Evolutionary conservation across 257 asterid species (phyloP), one percentile per base, ranked within the genome.

Genomic region (Craterostigma plantagineum): DNA sequence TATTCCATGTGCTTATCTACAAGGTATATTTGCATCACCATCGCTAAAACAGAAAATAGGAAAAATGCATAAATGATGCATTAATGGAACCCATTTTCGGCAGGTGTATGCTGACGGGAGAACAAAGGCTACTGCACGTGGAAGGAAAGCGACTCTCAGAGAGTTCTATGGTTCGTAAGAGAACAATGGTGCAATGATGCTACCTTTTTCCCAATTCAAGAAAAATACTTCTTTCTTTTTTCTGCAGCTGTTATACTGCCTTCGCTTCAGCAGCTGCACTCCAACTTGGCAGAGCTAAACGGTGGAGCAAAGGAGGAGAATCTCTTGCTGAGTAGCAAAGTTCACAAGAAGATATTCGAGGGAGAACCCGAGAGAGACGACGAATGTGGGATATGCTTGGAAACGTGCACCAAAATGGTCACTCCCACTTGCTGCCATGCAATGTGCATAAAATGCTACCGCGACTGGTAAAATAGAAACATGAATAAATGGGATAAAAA

Each of bases 371-470:
- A 63, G 33, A 58, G 71, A 63, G 81, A 79, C 11, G 70, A 66
- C 11, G 84, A 73, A 54, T 74, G 81, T 9, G 68, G 72, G 45
- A 67, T 61, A 66, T 84, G 96, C 66, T 68, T 84, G 50, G 90
- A 76, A 64, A 61, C 73, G 0, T 70, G 93, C 76, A 66, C 93
- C 59, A 80, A 74, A 68, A 73, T 84, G 73, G 93, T 84, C 46
- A 41, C 65, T 65, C 92, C 96, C 7, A 77, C 61, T 51, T 84
- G 96, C 61, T 84, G 92, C 51, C 93, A 80, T n/a, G 81, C 84
- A 13, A 84, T 84, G 93, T 84, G 96, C 54, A 77, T 84, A 48
- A 80, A 69, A 54, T 84, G 96, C 57, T 84, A 71, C 17, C 85
- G 67, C 38, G 92, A 80, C 46, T 80, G 92, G 96, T 75, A 64